phyloP scores from a whole-genome alignment of 2,329 filamentous ascomycete genomes.

The Drechslera avenae region DNA sequence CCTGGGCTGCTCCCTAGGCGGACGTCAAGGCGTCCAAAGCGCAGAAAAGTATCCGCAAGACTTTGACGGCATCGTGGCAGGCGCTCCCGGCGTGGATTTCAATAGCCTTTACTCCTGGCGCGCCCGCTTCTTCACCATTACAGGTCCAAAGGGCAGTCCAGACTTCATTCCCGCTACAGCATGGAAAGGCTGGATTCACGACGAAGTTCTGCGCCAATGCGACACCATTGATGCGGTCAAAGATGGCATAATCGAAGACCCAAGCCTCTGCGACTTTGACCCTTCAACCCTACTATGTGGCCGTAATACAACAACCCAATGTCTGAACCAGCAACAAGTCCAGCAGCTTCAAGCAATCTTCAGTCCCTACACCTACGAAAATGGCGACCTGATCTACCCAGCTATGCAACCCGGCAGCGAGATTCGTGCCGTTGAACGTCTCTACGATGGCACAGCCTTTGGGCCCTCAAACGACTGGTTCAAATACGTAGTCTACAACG shows the following conservation, averaged over 20 bases:
- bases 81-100: constrained; percentile 40
- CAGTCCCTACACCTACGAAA: constrained; percentile 47
- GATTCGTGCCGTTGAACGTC: constrained; percentile 43
- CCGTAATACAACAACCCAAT: constrained; percentile 35
- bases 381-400: constrained; percentile 55
- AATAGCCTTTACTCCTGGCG: constrained; percentile 38
- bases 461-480: constrained; percentile 51
- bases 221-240: constrained; percentile 55
- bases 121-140: constrained; percentile 39
- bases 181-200: constrained; percentile 47
- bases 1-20: constrained; percentile 43
- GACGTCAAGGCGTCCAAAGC: constrained; percentile 39
- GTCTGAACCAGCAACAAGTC: constrained; percentile 52
- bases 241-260: constrained; percentile 56
- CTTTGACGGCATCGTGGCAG: constrained; percentile 44
- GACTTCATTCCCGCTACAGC: constrained; percentile 27
- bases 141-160: constrained; percentile 25
- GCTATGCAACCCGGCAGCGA: constrained; percentile 56
- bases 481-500: constrained; percentile 51
- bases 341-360: constrained; percentile 52
- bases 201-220: constrained; percentile 56
- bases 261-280: constrained; percentile 44
- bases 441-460: constrained; percentile 48
- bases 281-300: constrained; percentile 48
- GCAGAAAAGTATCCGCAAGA: constrained; percentile 40